Evolutionary conservation across 2,329 filamentous ascomycete genomes (phyloP).

Genomic region (Exophiala sideris): DNA sequence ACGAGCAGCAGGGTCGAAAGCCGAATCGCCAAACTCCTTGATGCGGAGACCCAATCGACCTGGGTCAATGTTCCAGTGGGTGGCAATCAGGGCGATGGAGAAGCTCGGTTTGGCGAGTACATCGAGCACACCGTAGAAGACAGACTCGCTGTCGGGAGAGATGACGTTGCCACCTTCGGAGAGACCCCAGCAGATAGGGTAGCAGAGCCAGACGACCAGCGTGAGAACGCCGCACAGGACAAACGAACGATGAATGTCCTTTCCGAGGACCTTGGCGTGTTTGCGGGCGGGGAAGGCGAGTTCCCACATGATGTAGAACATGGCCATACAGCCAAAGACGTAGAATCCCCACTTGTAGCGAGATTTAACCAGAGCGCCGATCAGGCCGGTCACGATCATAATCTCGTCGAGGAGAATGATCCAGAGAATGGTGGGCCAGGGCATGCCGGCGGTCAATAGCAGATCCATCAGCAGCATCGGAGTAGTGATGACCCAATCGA

Average conservation of each 20-base stretch:
- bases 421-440: conserved; percentile 62
- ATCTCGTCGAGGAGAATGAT: conserved; percentile 61
- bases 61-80: not conserved
- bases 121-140: not conserved
- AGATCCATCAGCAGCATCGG: conserved; percentile 61
- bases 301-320: conserved; percentile 56
- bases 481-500: conserved; percentile 62
- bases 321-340: conserved; percentile 49
- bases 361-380: conserved; percentile 60
- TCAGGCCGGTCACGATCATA: conserved; percentile 65
- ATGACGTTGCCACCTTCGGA: conserved; percentile 65
- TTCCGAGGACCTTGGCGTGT: conserved; percentile 53
- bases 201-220: conserved; percentile 57
- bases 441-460: conserved; percentile 62
- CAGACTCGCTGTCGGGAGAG: conserved; percentile 48
- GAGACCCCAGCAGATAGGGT: conserved; percentile 63
- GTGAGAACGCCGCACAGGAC: conserved; percentile 55
- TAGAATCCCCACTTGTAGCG: conserved; percentile 61
- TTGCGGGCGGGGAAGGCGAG: conserved; percentile 53
- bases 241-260: conserved; percentile 52
- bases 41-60: not conserved
- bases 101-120: not conserved
- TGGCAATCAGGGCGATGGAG: not conserved
- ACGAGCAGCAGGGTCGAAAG: not conserved
- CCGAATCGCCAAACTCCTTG: not conserved